Base-by-base conservation (phyloP, 1,284 basidiomycete species). In the Albatrellus sp. region DNA sequence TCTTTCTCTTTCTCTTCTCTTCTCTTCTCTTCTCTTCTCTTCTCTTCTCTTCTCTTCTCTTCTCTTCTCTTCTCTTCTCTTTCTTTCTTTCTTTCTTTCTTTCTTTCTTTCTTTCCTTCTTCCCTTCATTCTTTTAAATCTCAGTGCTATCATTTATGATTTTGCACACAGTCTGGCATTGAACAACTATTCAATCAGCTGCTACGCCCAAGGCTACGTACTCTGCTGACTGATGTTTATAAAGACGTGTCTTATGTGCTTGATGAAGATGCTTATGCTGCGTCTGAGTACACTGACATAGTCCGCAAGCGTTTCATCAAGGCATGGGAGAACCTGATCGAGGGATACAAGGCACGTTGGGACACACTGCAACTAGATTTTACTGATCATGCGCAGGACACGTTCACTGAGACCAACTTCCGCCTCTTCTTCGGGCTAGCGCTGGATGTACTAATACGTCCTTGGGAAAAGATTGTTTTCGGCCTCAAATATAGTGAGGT, bases 111-210 rank as follows among this genome's bases (percentile, higher is more conserved):
- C n/a, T n/a, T n/a, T n/a, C n/a, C n/a, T n/a, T n/a, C n/a, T n/a
- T n/a, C n/a, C n/a, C n/a, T n/a, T n/a, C n/a, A 7, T 24, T 24
- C 24, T 7, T 24, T 24, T 24, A 24, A 24, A 24, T 3, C 24
- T 24, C 24, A 24, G 7, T 7, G 7, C 24, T 24, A 24, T 24
- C 7, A 24, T 24, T 24, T 24, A 24, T 47, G 31, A 50, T 19
- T 42, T 29, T 40, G 42, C 24, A 17, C 49, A 2, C 59, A 93
- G 81, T 71, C 76, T 9, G 90, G 93, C 31, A 71, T 97, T 35
- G 94, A 98, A 53, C 90, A 93, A 55, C 68, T 98, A 17, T 98
- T 98, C 68, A 93, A 90, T 51, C 90, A 96, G 57, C 70, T 97
- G 8, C 74, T 93, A 46, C 75, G 90, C 19, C 90, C 93, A 0